A percentile compares a stretch with the other conserved stretches of the same genome.
Conservation (phyloP, 164 flowering plant genomes). For the Chimonanthus salicifolius region DNA sequence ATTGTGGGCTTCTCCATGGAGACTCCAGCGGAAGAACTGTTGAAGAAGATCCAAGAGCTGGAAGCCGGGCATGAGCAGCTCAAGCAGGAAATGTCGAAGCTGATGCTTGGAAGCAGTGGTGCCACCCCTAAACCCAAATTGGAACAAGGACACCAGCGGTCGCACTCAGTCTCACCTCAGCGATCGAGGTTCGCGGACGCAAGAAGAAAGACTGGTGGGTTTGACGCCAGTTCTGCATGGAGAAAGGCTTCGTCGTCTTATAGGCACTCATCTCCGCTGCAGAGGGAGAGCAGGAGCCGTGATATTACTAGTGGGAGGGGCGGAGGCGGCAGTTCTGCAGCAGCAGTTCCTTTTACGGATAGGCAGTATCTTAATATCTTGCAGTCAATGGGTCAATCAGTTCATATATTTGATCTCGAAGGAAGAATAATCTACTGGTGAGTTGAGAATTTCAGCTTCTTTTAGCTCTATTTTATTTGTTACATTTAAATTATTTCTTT, state of each 20-base stretch:
- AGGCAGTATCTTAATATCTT: slow-evolving; percentile 73
- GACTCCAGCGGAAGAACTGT: slow-evolving; percentile 56
- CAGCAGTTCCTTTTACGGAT: slow-evolving; percentile 49
- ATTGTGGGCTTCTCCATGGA: slow-evolving; percentile 10
- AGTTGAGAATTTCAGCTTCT: slow-evolving; percentile 12
- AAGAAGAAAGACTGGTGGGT: slow-evolving; percentile 18
- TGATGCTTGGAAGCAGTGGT: slow-evolving; percentile 21
- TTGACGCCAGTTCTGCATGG: slow-evolving; percentile 29
- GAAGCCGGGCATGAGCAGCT: slow-evolving; percentile 76
- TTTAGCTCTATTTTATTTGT: background rate
- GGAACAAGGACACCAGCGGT: slow-evolving; percentile 35
- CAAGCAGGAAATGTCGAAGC: slow-evolving; percentile 69
- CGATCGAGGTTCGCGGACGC: slow-evolving; percentile 31
- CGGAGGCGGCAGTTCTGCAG: slow-evolving; percentile 34
- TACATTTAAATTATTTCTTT: background rate
- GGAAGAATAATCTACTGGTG: slow-evolving; percentile 73
- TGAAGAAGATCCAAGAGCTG: slow-evolving; percentile 76
- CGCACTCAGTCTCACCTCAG: slow-evolving; percentile 77
- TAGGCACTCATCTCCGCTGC: slow-evolving; percentile 80
- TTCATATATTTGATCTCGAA: slow-evolving; percentile 68
- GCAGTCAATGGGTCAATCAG: slow-evolving; percentile 90
- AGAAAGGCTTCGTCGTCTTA: slow-evolving; percentile 47
- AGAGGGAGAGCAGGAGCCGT: slow-evolving; percentile 53
- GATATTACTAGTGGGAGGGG: slow-evolving; percentile 15
- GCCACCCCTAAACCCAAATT: slow-evolving; percentile 8